Conservation (phyloP, 2,329 filamentous ascomycete species). For the Colletotrichum australisinense region DNA sequence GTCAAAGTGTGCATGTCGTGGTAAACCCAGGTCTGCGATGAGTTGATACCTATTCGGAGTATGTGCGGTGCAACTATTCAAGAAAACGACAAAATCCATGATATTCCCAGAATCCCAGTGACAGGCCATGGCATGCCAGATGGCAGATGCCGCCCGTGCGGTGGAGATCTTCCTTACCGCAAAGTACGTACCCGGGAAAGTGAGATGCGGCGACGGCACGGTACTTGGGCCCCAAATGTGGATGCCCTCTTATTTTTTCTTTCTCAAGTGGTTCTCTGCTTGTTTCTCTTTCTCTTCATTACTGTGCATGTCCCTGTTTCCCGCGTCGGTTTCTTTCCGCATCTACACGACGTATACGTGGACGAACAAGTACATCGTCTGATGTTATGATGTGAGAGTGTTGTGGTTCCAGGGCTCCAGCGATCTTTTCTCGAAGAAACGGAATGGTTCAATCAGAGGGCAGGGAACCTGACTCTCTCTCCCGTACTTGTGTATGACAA, state of each 20-base stretch:
- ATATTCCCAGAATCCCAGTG: neutral
- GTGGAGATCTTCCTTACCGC: constrained; percentile 16
- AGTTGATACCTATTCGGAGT: neutral
- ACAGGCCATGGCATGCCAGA: constrained; percentile 9
- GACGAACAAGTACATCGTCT: neutral
- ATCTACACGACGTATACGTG: neutral
- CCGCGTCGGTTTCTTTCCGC: constrained; percentile 9
- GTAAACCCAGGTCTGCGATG: neutral
- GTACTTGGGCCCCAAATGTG: neutral
- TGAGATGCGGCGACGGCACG: constrained; percentile 2
- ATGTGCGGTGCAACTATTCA: neutral
- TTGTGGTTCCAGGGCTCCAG: neutral
- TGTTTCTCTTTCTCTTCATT: neutral
- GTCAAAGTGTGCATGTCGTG: neutral
- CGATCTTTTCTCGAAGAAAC: constrained; percentile 23
- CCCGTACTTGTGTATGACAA: neutral
- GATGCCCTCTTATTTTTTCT: neutral
- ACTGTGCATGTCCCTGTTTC: constrained; percentile 1
- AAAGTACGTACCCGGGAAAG: neutral
- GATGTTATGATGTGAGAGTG: neutral
- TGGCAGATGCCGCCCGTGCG: constrained; percentile 28
- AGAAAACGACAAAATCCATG: neutral
- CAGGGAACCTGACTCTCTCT: constrained; percentile 18
- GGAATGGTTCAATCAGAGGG: neutral
- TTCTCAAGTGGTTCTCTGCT: neutral